Percentiles rank a stretch among this genome's conserved stretches.
These are phyloP conservation scores for Coleophoma cylindrospora DNA, from an alignment of 2,329 filamentous ascomycete species.

Conservation along the genomic window DNA sequence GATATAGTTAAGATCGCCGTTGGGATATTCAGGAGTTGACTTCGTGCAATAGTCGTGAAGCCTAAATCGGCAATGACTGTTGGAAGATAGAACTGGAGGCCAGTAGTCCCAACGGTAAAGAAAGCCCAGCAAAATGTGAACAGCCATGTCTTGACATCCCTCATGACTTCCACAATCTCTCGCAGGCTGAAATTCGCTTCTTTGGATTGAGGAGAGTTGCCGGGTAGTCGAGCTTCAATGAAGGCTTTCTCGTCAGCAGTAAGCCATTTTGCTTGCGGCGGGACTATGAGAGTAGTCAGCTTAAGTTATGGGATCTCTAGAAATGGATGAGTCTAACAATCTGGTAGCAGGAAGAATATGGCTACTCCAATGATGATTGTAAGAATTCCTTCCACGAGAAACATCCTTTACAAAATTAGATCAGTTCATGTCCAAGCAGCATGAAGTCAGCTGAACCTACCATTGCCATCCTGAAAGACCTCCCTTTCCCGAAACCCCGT, in stretches of 20 bases:
- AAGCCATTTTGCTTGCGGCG: constrained; percentile 38
- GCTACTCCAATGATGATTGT: constrained; percentile 40
- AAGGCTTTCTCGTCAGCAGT: constrained; percentile 40
- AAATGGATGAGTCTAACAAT: constrained; percentile 34
- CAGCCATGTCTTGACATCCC: constrained; percentile 37
- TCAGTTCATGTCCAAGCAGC: background rate
- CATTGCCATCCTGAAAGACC: constrained; percentile 29
- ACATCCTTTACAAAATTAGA: constrained; percentile 20
- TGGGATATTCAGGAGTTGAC: constrained; percentile 44
- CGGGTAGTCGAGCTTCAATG: constrained; percentile 39
- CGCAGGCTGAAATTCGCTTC: constrained; percentile 35
- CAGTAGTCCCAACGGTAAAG: constrained; percentile 37
- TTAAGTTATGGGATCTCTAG: background rate
- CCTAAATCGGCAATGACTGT: constrained; percentile 36
- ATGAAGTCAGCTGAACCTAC: constrained; percentile 8
- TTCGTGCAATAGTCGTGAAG: constrained; percentile 39
- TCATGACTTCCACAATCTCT: constrained; percentile 33
- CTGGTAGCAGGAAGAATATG: constrained; percentile 48
- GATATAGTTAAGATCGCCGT: constrained; percentile 35
- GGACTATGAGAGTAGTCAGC: constrained; percentile 25
- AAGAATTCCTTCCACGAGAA: constrained; percentile 38
- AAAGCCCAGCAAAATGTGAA: constrained; percentile 39
- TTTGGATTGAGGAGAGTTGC: constrained; percentile 35
- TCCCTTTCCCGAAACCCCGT: constrained; percentile 18
- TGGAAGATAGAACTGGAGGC: constrained; percentile 36